Conservation (phyloP, 1,139 yeast species). For the Saccharomyces hybrid region DNA sequence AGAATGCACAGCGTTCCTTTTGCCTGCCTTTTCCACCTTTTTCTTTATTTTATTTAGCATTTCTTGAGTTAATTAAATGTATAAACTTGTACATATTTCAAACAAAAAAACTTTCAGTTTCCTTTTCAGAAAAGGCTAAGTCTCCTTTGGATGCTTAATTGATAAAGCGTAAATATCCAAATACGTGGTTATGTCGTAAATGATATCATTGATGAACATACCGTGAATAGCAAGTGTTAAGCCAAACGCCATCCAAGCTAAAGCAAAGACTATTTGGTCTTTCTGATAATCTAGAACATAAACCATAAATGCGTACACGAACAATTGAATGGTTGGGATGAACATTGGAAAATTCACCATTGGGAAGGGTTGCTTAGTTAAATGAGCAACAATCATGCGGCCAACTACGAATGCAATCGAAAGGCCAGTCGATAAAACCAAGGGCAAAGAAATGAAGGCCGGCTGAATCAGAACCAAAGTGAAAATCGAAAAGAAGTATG, state of each 20-base stretch:
- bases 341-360: slow-evolving; percentile 59
- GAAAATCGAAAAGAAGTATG: slow-evolving; percentile 51
- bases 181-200: slow-evolving; percentile 71
- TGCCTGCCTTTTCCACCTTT: slow-evolving; percentile 1
- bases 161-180: slow-evolving; percentile 80
- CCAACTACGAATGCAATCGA: slow-evolving; percentile 82
- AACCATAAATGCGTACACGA: slow-evolving; percentile 36
- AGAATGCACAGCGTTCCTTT: neutral
- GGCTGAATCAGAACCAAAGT: slow-evolving; percentile 41
- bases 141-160: slow-evolving; percentile 69
- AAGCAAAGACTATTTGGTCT: slow-evolving; percentile 37
- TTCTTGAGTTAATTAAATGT: slow-evolving; percentile 4
- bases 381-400: slow-evolving; percentile 79
- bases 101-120: slow-evolving; percentile 4
- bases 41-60: slow-evolving; percentile 2
- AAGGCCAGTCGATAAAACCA: slow-evolving; percentile 61
- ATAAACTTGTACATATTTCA: slow-evolving; percentile 15
- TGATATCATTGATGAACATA: slow-evolving; percentile 72
- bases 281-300: slow-evolving; percentile 36
- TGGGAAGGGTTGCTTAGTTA: slow-evolving; percentile 75
- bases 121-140: slow-evolving; percentile 8
- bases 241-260: slow-evolving; percentile 72
- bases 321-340: slow-evolving; percentile 53
- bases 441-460: slow-evolving; percentile 50
- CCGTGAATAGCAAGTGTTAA: slow-evolving; percentile 67